Evolutionary conservation across 352 stramenopile genomes (phyloP).

Genomic region (Phytopythium helicoides): DNA sequence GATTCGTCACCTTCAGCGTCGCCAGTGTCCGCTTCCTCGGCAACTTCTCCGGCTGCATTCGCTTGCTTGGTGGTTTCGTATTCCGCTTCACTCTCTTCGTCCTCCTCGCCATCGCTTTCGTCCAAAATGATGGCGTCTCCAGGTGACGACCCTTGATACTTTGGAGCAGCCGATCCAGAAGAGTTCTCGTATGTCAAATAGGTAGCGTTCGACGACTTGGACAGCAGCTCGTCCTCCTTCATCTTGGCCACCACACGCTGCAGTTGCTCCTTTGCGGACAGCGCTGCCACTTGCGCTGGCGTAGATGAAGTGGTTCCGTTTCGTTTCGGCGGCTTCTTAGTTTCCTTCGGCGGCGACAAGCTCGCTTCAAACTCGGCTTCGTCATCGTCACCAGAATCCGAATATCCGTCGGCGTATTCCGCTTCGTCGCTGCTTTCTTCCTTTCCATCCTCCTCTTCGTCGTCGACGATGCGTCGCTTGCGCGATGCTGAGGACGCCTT

Average conservation of each 20-base stretch:
- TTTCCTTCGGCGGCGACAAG: no score
- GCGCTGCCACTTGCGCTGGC: no score
- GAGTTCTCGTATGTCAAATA: constrained; percentile 30
- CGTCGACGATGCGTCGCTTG: constrained; percentile 19
- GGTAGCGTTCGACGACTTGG: constrained; percentile 10
- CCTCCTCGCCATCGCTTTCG: not conserved
- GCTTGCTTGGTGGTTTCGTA: constrained; percentile 6
- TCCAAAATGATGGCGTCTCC: constrained; percentile 54
- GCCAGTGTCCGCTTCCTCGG: constrained; percentile 35
- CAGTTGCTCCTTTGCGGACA: constrained; percentile 21
- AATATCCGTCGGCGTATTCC: constrained; percentile 29
- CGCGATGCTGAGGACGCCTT: constrained; percentile 10
- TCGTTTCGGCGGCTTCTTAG: constrained; percentile 20
- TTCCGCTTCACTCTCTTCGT: constrained; percentile 17
- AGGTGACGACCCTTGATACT: constrained; percentile 26
- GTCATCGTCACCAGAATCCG: constrained; percentile 28
- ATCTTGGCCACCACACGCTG: constrained; percentile 27
- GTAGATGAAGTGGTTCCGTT: not conserved
- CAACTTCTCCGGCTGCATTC: constrained; percentile 38
- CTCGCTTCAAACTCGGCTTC: constrained; percentile 32
- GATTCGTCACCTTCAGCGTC: constrained; percentile 35
- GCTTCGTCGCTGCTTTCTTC: constrained; percentile 20
- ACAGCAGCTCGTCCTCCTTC: constrained; percentile 21
- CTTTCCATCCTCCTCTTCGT: constrained; percentile 23
- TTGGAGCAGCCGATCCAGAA: not conserved